Evolutionary conservation across 2,329 filamentous ascomycete species (phyloP), one percentile per base, ranked within the genome.

Genomic region (Talaromyces sp.): DNA sequence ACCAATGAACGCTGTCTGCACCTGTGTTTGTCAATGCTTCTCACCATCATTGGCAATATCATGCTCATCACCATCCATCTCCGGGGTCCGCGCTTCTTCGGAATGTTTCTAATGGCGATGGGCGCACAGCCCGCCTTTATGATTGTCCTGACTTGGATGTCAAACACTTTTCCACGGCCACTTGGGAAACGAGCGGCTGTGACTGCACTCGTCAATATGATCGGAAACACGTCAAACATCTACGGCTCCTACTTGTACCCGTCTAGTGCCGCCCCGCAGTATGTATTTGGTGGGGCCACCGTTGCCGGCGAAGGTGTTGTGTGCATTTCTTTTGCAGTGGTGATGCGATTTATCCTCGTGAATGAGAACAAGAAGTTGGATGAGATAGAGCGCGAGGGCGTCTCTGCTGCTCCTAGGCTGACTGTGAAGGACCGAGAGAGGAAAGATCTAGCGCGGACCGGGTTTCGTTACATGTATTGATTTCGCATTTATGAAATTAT

Each of bases 161-260:
- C 71, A 2, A 69, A 68, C 1, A 74, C 73, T 1, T 70, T 73
- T 4, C 73, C 71, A 4, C 71, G 75, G 42, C 75, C 74, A 3
- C 62, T 69, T 2, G 73, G 75, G 62, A 78, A 77, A 66, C 75
- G 75, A 47, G 73, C 75, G 11, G 72, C 72, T 0, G 67, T 70
- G 0, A 52, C 76, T 15, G 72, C 73, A 3, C 72, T 76, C 51
- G 74, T 77, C 36, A 77, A 77, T 44, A 68, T 71, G 3, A 67
- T 73, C 13, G 70, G 70, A 1, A 77, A 73, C 19, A 57, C 52
- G 52, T 55, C 52, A 2, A 55, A 55, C 15, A 55, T 55, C 11
- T 55, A 55, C 22, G 52, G 52, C 11, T 22, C 28, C 15, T 55
- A 55, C 28, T 25, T 55, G 27, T 55, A 55, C 28, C 52, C 52